Evolutionary conservation across 1,284 basidiomycete genomes (phyloP).

Genomic region (Tremellales sp.): DNA sequence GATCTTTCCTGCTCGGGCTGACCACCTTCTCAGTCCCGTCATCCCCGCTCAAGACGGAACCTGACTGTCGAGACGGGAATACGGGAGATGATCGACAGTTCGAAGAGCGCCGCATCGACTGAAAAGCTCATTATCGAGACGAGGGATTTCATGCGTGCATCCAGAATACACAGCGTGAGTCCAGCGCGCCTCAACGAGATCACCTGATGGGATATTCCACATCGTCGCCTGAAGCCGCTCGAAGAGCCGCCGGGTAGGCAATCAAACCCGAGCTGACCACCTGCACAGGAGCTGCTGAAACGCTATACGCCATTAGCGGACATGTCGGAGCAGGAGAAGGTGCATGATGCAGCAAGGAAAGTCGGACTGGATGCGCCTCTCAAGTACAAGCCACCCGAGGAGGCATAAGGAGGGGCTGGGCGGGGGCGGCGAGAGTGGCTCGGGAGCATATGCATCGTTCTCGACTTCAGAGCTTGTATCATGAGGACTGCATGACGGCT

Average conservation of each 20-base stretch:
- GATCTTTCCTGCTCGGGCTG: neutral
- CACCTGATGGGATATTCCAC: neutral
- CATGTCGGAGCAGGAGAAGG: slow-evolving; percentile 69
- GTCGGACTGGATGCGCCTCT: slow-evolving; percentile 63
- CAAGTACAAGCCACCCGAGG: slow-evolving; percentile 28
- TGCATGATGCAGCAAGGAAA: slow-evolving; percentile 75
- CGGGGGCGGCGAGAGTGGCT: too few relatives aligned
- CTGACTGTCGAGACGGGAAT: slow-evolving; percentile 54
- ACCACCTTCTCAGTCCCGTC: slow-evolving; percentile 48
- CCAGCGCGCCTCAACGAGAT: neutral
- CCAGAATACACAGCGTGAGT: slow-evolving; percentile 59
- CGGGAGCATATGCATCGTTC: too few relatives aligned
- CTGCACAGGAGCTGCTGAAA: slow-evolving; percentile 64
- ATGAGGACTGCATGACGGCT: too few relatives aligned
- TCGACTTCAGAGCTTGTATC: too few relatives aligned
- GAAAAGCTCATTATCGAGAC: slow-evolving; percentile 56
- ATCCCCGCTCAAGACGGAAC: slow-evolving; percentile 52
- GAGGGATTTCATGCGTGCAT: slow-evolving; percentile 66
- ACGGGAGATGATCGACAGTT: slow-evolving; percentile 55
- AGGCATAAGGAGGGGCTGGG: too few relatives aligned
- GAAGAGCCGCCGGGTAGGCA: neutral
- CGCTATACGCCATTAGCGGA: slow-evolving; percentile 81
- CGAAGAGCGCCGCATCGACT: slow-evolving; percentile 5
- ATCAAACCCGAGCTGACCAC: neutral
- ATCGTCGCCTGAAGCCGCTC: neutral